phyloP scores from a whole-genome alignment of 768 basidiomycete genomes.

The Pleurotus cornucopiae region DNA sequence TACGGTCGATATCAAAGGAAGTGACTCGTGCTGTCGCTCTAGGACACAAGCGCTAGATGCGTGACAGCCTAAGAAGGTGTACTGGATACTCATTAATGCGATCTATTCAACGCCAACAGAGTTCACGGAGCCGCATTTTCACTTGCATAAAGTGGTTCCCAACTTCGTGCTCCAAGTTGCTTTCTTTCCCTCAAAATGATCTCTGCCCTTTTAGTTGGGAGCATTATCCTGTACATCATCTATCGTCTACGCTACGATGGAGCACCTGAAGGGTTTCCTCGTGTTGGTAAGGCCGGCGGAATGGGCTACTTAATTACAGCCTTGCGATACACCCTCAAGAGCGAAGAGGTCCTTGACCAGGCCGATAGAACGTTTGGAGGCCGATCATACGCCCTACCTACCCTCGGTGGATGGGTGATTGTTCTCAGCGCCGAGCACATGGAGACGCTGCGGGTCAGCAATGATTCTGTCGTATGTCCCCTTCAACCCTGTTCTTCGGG shows the following conservation, averaged over 20 bases:
- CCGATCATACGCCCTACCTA: constrained; percentile 14
- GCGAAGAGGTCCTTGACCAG: constrained; percentile 12
- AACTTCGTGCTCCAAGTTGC: too few relatives aligned
- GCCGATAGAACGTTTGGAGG: constrained; percentile 12
- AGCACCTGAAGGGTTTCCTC: constrained; percentile 2
- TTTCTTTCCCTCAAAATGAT: not conserved
- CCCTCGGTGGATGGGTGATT: constrained; percentile 12
- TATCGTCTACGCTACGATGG: not conserved
- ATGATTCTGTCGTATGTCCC: constrained; percentile 14
- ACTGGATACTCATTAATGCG: too few relatives aligned
- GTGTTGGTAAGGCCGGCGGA: constrained; percentile 13
- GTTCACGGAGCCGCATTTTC: too few relatives aligned
- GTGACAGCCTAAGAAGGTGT: too few relatives aligned
- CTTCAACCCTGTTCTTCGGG: not conserved
- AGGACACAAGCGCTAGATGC: too few relatives aligned
- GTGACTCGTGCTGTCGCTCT: too few relatives aligned
- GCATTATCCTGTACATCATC: not conserved
- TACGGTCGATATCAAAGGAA: too few relatives aligned
- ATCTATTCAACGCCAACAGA: too few relatives aligned
- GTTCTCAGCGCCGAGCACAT: constrained; percentile 13
- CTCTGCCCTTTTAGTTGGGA: not conserved
- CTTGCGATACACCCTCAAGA: constrained; percentile 9
- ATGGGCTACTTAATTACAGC: constrained; percentile 14
- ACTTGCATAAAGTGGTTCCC: too few relatives aligned
- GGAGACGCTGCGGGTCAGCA: constrained; percentile 10